Base-by-base conservation (phyloP, 2,329 filamentous ascomycete species). In the Cytospora schulzeri region DNA sequence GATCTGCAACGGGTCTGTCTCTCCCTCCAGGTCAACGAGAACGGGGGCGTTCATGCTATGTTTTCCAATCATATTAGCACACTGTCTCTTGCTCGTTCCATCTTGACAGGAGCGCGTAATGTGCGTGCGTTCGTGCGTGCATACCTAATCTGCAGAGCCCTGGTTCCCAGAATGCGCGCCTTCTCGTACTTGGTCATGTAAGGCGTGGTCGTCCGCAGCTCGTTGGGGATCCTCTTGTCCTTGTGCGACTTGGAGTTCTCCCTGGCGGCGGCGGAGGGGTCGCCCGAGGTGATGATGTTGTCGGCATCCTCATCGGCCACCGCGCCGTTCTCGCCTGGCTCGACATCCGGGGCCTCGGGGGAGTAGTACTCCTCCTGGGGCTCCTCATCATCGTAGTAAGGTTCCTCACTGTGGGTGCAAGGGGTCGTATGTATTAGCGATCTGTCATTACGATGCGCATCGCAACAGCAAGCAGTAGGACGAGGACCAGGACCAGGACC, bases 151-250 rank as follows among this genome's bases (percentile, higher is more conserved):
- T 99, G 95, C 75, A 98, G 79, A 50, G 95, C 95, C 70, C 95
- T 85, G 50, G 95, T 98, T 56, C 95, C 95, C 69, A 99, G 80
- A 66, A 99, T 94, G 74, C 95, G 88, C 68, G 95, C 95, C 71
- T 89, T 87, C 83, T 99, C 95, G 79, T 99, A 99, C 81, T 99
- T 99, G 70, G 95, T 99, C 94, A 99, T 96, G 80, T 97, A 99
- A 2, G 94, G 95, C 31, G 95, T 99, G 11, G 95, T 99, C 28
- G 87, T 91, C 72, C 95, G 88, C 79, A 96, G 87, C 70, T 93
- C 91, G 70, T 92, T 91, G 63, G 93, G 86, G 57, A 99, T 94
- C 80, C 92, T 96, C 85, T 96, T 97, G 79, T 93, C 86, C 74
- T 88, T 88, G 73, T 83, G 79, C 57, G 82, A 81, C 74, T 84